Evolutionary conservation across 805 yeast species (phyloP).

Genomic region (Wickerhamiella galacta): DNA sequence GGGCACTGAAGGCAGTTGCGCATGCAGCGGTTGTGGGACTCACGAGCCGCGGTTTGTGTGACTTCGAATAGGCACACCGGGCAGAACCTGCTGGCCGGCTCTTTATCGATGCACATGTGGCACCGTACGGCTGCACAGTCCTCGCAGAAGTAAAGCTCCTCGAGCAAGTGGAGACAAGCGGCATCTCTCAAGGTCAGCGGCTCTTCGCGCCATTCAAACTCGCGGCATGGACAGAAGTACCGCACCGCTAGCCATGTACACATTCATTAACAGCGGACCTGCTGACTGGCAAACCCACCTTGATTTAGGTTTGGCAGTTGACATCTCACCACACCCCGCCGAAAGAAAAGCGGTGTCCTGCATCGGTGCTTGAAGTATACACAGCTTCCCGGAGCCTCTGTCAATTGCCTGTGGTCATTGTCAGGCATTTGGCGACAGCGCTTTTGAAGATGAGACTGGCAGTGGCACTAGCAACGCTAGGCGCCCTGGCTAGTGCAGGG

Average conservation of each 20-base stretch:
- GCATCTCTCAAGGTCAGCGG: slow-evolving; percentile 14
- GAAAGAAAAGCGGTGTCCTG: no score
- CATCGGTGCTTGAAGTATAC: no score
- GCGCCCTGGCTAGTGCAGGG: slow-evolving; percentile 1
- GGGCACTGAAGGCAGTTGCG: slow-evolving; percentile 25
- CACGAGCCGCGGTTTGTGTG: slow-evolving; percentile 15
- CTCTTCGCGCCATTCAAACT: slow-evolving; percentile 1
- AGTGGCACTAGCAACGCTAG: not conserved
- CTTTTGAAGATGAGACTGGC: slow-evolving; percentile 1
- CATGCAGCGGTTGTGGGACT: slow-evolving; percentile 16
- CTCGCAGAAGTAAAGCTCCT: slow-evolving; percentile 23
- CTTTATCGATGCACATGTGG: slow-evolving; percentile 22
- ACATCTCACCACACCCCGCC: no score
- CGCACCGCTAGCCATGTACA: slow-evolving; percentile 1
- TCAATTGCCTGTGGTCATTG: not conserved
- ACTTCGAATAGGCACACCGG: slow-evolving; percentile 23
- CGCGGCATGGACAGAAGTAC: slow-evolving; percentile 8
- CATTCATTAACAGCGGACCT: no score
- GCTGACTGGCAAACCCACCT: no score
- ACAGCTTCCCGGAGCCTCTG: slow-evolving; percentile 1
- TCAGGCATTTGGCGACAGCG: not conserved
- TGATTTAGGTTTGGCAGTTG: no score
- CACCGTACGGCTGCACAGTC: slow-evolving; percentile 23
- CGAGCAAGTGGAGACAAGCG: slow-evolving; percentile 15
- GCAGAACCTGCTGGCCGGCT: slow-evolving; percentile 22